Conservation (phyloP, 805 yeast species). For the Alloascoidea africana region DNA sequence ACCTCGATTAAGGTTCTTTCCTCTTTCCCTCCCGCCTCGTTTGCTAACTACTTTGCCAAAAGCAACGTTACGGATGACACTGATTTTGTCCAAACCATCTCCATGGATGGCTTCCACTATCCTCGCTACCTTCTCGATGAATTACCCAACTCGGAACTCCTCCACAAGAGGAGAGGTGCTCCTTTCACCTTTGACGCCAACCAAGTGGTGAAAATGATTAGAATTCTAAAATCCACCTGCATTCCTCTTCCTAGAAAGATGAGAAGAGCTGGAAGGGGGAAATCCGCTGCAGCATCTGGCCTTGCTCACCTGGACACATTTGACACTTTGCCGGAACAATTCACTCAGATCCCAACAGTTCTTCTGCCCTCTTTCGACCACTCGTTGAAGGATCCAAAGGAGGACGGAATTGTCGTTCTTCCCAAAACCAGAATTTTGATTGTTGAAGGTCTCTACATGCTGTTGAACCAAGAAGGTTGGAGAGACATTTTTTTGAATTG, state of each 20-base stretch:
- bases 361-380: constrained; percentile 67
- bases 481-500: constrained; percentile 8
- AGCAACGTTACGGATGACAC: background rate
- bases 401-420: constrained; percentile 30
- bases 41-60: too few relatives aligned
- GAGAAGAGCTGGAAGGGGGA: too few relatives aligned
- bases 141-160: constrained; percentile 39
- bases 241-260: constrained; percentile 6
- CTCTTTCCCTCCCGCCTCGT: background rate
- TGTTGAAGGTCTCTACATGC: constrained; percentile 65
- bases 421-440: constrained; percentile 38
- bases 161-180: constrained; percentile 62
- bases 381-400: constrained; percentile 47
- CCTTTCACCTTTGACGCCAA: constrained; percentile 72
- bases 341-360: background rate
- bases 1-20: background rate
- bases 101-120: constrained; percentile 74
- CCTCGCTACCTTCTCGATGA: constrained; percentile 30
- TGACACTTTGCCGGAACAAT: background rate
- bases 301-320: background rate
- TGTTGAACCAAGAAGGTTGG: constrained; percentile 50
- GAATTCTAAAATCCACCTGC: constrained; percentile 16
- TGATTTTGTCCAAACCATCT: background rate
- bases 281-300: too few relatives aligned
- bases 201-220: constrained; percentile 22